Evolutionary conservation across 2,329 filamentous ascomycete genomes (phyloP).

Genomic region (Pseudocercospora eumusae): DNA sequence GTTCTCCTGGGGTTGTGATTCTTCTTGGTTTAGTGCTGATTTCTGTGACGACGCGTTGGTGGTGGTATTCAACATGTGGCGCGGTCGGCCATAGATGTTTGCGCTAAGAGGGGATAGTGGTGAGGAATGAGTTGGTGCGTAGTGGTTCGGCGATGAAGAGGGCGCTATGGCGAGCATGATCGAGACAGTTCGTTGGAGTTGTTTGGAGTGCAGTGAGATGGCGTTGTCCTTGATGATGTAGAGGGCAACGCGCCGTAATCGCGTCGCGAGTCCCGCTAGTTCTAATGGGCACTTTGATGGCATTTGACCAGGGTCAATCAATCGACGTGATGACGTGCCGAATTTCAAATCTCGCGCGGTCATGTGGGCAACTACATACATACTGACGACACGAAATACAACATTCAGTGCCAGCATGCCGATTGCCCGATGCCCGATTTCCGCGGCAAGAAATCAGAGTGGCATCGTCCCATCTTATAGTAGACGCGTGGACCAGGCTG

Average conservation of each 20-base stretch:
- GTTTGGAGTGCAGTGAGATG: not conserved
- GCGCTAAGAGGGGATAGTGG: constrained; percentile 49
- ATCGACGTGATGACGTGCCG: not conserved
- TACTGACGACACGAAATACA: not conserved
- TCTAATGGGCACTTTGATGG: not conserved
- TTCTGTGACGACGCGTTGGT: not conserved
- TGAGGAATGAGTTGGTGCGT: constrained; percentile 41
- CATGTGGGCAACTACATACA: constrained; percentile 4
- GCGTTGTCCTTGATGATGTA: not conserved
- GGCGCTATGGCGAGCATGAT: constrained; percentile 8
- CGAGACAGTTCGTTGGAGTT: not conserved
- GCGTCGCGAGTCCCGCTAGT: not conserved
- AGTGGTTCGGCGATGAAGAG: constrained; percentile 28
- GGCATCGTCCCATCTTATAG: not conserved
- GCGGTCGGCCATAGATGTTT: constrained; percentile 39
- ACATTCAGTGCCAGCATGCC: not conserved
- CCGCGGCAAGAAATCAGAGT: not conserved
- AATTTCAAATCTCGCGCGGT: not conserved
- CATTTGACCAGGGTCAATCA: not conserved
- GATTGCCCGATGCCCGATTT: not conserved
- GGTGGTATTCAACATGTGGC: constrained; percentile 17
- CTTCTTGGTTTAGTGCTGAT: too few relatives aligned
- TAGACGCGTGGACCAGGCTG: not conserved
- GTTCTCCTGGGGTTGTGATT: not conserved
- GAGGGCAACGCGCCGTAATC: not conserved